Evolutionary conservation across 768 basidiomycete genomes (phyloP).

Genomic region (Phanerochaete carnosa): DNA sequence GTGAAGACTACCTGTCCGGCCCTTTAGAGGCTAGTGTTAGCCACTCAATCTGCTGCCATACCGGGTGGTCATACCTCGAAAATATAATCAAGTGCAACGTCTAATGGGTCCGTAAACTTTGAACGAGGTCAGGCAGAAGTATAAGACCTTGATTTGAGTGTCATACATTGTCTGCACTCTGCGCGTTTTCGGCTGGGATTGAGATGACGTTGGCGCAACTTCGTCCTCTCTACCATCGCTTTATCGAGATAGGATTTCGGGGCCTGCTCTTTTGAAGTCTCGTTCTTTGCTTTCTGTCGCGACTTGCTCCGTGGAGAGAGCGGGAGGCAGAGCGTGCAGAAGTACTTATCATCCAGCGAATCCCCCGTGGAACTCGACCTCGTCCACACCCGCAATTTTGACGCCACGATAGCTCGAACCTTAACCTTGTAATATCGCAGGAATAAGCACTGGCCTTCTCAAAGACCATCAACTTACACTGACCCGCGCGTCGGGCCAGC

Average conservation of each 20-base stretch:
- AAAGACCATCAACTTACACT: too few species aligned
- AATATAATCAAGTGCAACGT: background rate
- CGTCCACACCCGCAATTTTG: background rate
- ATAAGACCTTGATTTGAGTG: too few species aligned
- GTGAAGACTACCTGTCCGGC: too few species aligned
- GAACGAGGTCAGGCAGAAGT: background rate
- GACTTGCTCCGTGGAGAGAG: background rate
- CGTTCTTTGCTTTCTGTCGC: background rate
- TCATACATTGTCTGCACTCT: background rate
- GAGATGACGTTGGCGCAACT: background rate
- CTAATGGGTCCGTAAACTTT: background rate
- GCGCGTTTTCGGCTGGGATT: background rate
- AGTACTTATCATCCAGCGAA: background rate
- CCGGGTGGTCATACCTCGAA: conserved; percentile 3
- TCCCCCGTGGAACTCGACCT: background rate
- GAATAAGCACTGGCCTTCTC: background rate
- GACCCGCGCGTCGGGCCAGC: background rate
- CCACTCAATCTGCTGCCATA: too few species aligned
- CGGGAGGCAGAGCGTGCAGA: background rate
- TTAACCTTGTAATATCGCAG: background rate
- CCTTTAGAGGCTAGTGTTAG: too few species aligned
- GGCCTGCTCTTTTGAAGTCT: background rate
- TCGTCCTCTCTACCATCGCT: background rate
- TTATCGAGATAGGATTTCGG: background rate
- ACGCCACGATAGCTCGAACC: background rate